Evolutionary conservation across 345 rosid species (phyloP).

Genomic region (Pistacia atlantica): DNA sequence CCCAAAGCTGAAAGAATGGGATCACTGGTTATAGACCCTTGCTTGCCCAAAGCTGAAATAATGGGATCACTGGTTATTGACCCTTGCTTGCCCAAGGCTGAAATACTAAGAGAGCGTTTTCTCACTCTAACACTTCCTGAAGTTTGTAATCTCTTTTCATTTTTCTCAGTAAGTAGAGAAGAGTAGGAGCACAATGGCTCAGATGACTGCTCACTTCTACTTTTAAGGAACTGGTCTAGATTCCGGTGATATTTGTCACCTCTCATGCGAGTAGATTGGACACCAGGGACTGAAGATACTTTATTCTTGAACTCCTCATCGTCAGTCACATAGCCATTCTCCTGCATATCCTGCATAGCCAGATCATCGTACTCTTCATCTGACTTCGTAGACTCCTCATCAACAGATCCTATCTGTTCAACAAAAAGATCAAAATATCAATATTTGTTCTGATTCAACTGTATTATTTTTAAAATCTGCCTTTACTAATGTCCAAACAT

Average conservation of each 20-base stretch:
- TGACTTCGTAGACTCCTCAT: constrained; percentile 89
- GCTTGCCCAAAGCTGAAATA: constrained; percentile 56
- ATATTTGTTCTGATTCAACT: not conserved
- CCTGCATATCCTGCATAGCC: constrained; percentile 71
- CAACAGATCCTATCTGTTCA: constrained; percentile 91
- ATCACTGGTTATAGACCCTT: constrained; percentile 43
- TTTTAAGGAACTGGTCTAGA: constrained; percentile 55
- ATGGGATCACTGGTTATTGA: constrained; percentile 46
- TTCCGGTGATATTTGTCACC: constrained; percentile 61
- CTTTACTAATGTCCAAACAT: not conserved
- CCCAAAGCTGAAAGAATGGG: constrained; percentile 61
- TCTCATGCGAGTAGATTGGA: constrained; percentile 11
- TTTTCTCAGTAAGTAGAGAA: constrained; percentile 43
- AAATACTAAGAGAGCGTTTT: constrained; percentile 85
- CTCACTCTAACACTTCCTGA: constrained; percentile 47
- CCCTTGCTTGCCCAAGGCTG: constrained; percentile 45
- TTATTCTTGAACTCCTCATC: constrained; percentile 51
- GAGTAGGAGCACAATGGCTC: constrained; percentile 56
- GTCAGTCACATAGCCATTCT: constrained; percentile 69
- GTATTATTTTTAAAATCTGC: not conserved
- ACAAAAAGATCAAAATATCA: not conserved
- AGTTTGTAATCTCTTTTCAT: constrained; percentile 32
- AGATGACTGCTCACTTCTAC: constrained; percentile 41
- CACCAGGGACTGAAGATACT: constrained; percentile 15
- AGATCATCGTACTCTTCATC: constrained; percentile 99